Evolutionary conservation across 345 rosid genomes (phyloP), one percentile per base, ranked within the genome.

Genomic region (Angophora floribunda): DNA sequence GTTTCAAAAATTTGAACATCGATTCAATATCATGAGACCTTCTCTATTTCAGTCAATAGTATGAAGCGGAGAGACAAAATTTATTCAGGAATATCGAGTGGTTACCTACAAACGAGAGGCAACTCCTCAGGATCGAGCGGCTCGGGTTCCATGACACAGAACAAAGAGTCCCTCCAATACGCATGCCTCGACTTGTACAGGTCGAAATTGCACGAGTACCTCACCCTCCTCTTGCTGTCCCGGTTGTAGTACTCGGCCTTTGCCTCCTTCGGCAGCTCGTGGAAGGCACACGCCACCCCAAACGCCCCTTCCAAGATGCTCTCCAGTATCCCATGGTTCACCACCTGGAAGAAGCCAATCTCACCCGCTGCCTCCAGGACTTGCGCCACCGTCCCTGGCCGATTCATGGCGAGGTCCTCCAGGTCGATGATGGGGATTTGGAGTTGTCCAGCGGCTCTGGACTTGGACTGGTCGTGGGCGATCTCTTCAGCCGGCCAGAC

Each of bases 271-370:
- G 90, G 90, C 86, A 90, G 92, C 89, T 92, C 92, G 52, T 85
- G 26, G 59, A 92, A 92, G 52, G 87, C 21, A 28, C 85, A 51
- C 2, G 53, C 87, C 50, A 90, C 93, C 15, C 63, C 86, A 61
- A 53, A 59, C 90, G 90, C 88, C 87, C 86, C 91, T 84, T 89
- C 89, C 63, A 90, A 79, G 84, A 95, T 90, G 15, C 50, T 55
- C 36, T 32, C 16, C 6, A 90, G 82, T 47, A 94, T 90, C 14
- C 94, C 95, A 36, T 95, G 95, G 53, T 93, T 94, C 51, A 92
- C 86, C 87, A 93, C 93, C 86, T 93, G 96, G 47, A 94, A 94
- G 86, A 95, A 94, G 1, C 90, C 86, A 2, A 86, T 55, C 8
- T 89, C 86, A 51, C 80, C 50, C 0, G 86, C 87, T 5, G 88